Evolutionary conservation across 2,329 filamentous ascomycete genomes (phyloP), one percentile per base, ranked within the genome.

Genomic region (Alternaria triticina): DNA sequence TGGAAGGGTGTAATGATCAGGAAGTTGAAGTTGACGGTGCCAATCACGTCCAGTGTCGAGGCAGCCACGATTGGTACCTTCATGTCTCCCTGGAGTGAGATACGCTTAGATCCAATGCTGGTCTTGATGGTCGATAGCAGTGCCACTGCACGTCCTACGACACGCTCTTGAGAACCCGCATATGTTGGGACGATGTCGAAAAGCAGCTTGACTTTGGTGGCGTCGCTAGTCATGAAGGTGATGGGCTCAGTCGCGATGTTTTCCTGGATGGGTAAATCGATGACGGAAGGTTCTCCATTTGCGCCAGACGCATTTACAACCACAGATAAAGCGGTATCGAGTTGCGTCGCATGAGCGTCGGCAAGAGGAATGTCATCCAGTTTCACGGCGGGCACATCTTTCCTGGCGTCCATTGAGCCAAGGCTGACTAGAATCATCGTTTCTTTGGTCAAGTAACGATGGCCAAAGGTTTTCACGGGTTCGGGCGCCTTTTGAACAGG

Each of bases 161-260:
- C 86, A 71, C 92, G 91, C 73, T 97, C 93, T 47, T 87, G 88
- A 7, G 85, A 84, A 5, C 95, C 96, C 44, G 95, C 91, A 80
- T 98, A 98, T 0, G 96, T 99, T 2, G 95, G 96, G 2, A 98
- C 90, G 69, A 99, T 92, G 73, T 99, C 96, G 72, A 99, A 99
- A 56, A 96, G 84, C 10, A 99, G 83, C 78, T 95, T 96, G 62
- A 97, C 94, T 73, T 93, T 93, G 27, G 87, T 86, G 1, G 90
- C 85, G 75, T 98, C 93, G 1, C 81, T 86, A 0, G 95, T 90
- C 61, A 90, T 93, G 80, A 99, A 99, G 0, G 93, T 90, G 47
- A 99, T 93, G 0, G 96, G 96, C 72, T 97, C 95, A 0, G 96
- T 98, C 36, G 91, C 91, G 69, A 97, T 93, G 70, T 95, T 96